phyloP scores from a whole-genome alignment of 768 basidiomycete species.

The Tylopilus subfusipes region DNA sequence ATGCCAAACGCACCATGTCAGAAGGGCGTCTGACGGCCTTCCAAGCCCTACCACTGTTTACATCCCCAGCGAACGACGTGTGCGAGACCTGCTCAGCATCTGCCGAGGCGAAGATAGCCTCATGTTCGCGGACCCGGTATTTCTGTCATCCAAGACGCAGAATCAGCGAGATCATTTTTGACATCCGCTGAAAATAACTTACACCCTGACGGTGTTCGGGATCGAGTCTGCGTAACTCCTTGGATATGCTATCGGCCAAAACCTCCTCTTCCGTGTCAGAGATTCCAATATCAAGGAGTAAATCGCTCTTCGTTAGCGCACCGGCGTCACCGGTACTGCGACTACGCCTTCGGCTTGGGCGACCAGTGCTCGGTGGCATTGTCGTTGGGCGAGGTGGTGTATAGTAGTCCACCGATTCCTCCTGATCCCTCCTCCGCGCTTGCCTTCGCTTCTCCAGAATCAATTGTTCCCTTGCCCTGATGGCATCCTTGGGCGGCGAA shows the following conservation, averaged over 20 bases:
- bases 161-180: not conserved
- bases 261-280: conserved; percentile 49
- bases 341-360: conserved; percentile 64
- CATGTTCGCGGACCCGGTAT: conserved; percentile 80
- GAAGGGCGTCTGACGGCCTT: conserved; percentile 82
- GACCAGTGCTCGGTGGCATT: conserved; percentile 31
- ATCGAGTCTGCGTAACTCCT: conserved; percentile 62
- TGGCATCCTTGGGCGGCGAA: conserved; percentile 64
- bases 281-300: conserved; percentile 36
- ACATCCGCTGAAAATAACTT: conserved; percentile 7
- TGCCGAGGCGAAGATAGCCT: conserved; percentile 78
- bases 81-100: conserved; percentile 71
- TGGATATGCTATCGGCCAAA: conserved; percentile 67
- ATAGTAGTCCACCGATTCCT: conserved; percentile 36
- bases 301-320: conserved; percentile 32
- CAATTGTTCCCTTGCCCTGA: conserved; percentile 59
- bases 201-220: conserved; percentile 28
- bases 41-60: conserved; percentile 83
- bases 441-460: conserved; percentile 70
- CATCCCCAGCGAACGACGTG: conserved; percentile 71
- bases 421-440: conserved; percentile 52
- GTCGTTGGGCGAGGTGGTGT: conserved; percentile 30
- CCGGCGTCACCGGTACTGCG: conserved; percentile 77
- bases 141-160: conserved; percentile 40
- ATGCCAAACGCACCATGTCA: conserved; percentile 70